Conservation (phyloP, 306 rosid genomes). For the Coriaria nepalensis region DNA sequence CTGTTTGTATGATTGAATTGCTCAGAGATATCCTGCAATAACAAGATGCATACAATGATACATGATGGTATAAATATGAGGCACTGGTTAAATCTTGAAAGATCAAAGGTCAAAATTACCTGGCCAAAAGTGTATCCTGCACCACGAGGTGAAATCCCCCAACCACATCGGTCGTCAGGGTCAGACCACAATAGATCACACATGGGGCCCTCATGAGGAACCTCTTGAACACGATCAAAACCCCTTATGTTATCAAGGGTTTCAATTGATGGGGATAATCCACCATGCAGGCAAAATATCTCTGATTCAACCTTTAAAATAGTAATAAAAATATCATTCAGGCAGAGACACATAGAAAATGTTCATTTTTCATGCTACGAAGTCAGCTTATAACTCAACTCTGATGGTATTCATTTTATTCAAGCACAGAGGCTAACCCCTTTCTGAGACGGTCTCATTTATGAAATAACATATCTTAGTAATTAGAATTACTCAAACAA, state of each 20-base stretch:
- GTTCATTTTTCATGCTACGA: background rate
- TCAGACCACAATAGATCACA: constrained; percentile 99
- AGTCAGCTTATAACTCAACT: background rate
- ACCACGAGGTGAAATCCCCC: constrained; percentile 99
- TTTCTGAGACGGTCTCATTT: background rate
- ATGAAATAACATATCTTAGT: background rate
- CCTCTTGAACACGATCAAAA: constrained; percentile 99
- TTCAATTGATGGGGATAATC: constrained; percentile 94
- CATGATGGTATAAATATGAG: background rate
- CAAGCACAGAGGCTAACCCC: too few relatives aligned
- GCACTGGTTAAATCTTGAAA: background rate
- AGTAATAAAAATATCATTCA: background rate
- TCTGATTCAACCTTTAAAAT: constrained; percentile 81
- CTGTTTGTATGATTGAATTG: constrained; percentile 90
- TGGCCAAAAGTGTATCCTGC: constrained; percentile 99
- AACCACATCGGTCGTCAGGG: constrained; percentile 99
- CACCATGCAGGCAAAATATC: constrained; percentile 97
- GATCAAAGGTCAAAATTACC: constrained; percentile 34
- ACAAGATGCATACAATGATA: constrained; percentile 1
- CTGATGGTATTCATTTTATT: too few relatives aligned
- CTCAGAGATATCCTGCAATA: constrained; percentile 88
- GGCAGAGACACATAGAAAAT: too few relatives aligned
- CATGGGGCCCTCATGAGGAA: constrained; percentile 99
- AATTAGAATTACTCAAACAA: background rate
- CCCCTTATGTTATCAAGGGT: constrained; percentile 88